phyloP scores from a whole-genome alignment of 2,329 filamentous ascomycete genomes.

The Plenodomus lindquistii region DNA sequence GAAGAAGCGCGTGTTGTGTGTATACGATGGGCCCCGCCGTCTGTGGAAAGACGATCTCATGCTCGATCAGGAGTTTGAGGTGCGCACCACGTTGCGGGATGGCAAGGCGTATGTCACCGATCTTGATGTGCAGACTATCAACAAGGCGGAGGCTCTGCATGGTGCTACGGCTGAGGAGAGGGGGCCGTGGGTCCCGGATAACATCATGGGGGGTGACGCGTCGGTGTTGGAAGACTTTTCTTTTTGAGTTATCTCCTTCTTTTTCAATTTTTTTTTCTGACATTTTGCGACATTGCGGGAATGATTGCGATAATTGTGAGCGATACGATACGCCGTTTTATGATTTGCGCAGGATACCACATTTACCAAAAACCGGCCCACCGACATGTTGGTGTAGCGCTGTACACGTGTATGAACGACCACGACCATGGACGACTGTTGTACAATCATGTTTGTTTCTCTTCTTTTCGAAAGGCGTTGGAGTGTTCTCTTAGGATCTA shows the following conservation, averaged over 20 bases:
- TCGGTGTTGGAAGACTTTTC: not conserved
- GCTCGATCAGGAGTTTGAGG: slow-evolving; percentile 92
- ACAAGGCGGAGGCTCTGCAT: slow-evolving; percentile 82
- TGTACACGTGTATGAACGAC: not conserved
- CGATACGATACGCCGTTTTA: not conserved
- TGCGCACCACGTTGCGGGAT: slow-evolving; percentile 72
- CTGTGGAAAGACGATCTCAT: slow-evolving; percentile 99
- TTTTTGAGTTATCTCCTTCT: not conserved
- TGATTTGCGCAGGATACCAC: not conserved
- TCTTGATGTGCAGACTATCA: slow-evolving; percentile 86
- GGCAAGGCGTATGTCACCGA: slow-evolving; percentile 87
- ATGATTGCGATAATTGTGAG: not conserved
- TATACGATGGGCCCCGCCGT: slow-evolving; percentile 85
- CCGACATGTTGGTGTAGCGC: not conserved
- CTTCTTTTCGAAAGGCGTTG: not conserved
- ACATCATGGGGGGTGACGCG: slow-evolving; percentile 49
- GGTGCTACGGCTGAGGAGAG: slow-evolving; percentile 83
- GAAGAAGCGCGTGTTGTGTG: slow-evolving; percentile 94
- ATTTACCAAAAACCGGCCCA: not conserved
- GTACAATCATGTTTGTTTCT: not conserved
- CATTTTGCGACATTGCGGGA: slow-evolving; percentile 8
- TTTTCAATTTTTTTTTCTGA: slow-evolving; percentile 2
- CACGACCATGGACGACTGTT: not conserved
- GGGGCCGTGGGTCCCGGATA: slow-evolving; percentile 78
- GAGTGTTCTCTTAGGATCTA: not conserved